Conservation (phyloP, 23 red algal species). For the Gracilaria domingensis region DNA sequence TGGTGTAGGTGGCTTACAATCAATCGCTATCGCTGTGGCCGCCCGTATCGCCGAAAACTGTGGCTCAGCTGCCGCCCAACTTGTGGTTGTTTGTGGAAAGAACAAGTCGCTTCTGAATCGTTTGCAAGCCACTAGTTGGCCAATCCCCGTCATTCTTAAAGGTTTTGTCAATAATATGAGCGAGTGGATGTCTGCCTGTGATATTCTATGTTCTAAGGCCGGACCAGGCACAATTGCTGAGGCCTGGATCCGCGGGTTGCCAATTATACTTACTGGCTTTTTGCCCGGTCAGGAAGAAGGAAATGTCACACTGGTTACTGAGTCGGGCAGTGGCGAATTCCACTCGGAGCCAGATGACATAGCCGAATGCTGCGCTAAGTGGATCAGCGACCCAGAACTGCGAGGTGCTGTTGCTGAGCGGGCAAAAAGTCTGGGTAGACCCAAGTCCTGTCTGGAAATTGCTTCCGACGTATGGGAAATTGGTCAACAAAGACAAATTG, state of each 20-base stretch:
- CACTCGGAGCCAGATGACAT: constrained; percentile 72
- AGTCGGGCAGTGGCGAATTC: constrained; percentile 87
- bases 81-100: constrained; percentile 96
- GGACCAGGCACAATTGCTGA: constrained; percentile 98
- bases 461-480: constrained; percentile 73
- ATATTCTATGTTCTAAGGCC: constrained; percentile 92
- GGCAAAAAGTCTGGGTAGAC: constrained; percentile 48
- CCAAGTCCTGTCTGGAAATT: constrained; percentile 55
- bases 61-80: constrained; percentile 61
- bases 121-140: constrained; percentile 63
- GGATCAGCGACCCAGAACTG: constrained; percentile 70
- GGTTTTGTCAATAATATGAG: constrained; percentile 97
- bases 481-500: constrained; percentile 29
- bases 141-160: constrained; percentile 78
- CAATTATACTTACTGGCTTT: constrained; percentile 90
- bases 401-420: constrained; percentile 67
- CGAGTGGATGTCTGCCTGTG: constrained; percentile 93
- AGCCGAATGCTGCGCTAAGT: constrained; percentile 69
- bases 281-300: constrained; percentile 96
- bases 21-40: constrained; percentile 80
- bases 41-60: constrained; percentile 53
- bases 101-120: constrained; percentile 72
- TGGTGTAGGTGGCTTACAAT: constrained; percentile 81
- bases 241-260: constrained; percentile 89
- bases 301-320: constrained; percentile 90